These are phyloP conservation scores for Bolboschoenus planiculmis DNA, from an alignment of 176 grass and related monocot species.

Conservation along the genomic window DNA sequence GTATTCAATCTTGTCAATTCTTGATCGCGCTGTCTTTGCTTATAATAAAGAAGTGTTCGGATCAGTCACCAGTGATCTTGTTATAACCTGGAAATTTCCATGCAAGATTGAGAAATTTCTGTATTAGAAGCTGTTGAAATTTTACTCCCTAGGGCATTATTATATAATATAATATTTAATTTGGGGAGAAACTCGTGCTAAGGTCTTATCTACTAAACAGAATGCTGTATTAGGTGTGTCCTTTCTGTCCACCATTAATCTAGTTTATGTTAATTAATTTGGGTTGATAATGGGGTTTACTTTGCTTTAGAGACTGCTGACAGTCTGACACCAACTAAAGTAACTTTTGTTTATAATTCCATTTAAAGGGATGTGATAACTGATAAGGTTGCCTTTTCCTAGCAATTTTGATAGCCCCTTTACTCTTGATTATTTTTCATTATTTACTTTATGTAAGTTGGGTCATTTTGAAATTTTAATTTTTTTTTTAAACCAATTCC, in stretches of 20 bases:
- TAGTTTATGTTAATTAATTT: conserved; percentile 4
- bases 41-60: background rate
- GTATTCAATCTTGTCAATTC: background rate
- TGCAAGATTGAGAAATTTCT: background rate
- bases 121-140: background rate
- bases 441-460: background rate
- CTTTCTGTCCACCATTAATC: background rate
- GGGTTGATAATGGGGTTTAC: conserved; percentile 8
- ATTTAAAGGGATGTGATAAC: conserved; percentile 6
- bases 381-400: conserved; percentile 11
- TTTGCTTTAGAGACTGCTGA: background rate
- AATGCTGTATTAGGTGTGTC: background rate
- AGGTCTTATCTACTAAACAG: background rate
- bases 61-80: background rate
- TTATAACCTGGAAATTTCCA: background rate
- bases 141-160: background rate
- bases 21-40: background rate
- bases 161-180: background rate
- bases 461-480: background rate
- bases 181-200: background rate
- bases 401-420: background rate
- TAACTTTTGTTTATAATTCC: conserved; percentile 5
- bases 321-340: conserved; percentile 1
- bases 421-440: background rate
- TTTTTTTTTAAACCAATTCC: background rate